Base-by-base conservation (phyloP, 2,329 filamentous ascomycete species). In the Fusarium sp. region DNA sequence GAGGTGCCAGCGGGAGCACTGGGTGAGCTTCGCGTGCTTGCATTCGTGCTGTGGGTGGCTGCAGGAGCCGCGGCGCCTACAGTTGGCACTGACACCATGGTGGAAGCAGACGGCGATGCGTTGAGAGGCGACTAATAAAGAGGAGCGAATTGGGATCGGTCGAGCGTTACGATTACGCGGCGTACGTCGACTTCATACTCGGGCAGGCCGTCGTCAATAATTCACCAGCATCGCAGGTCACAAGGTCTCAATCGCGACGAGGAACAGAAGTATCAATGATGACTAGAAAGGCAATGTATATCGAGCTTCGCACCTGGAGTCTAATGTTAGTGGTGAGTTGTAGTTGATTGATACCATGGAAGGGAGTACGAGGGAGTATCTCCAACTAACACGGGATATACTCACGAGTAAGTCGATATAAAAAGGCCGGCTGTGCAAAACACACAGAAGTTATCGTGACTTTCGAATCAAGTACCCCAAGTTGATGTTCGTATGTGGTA, bases 21-120 rank as follows among this genome's bases (percentile, higher is more conserved):
- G 21, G 87, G 87, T 38, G 87, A 89, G 52, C 81, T 86, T 80
- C 87, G 84, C 55, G 86, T 83, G 78, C 85, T 88, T 64, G 82
- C 82, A 81, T 85, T 85, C 68, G 83, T 81, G 76, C 84, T 86
- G 52, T 79, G 80, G 52, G 78, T 77, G 72, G 78, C 82, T 56
- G 77, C 77, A 48, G 78, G 79, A 48, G 78, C 82, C 55, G 79
- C 80, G 58, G 81, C 79, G 75, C 79, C 79, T 66, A 80, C 78
- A 63, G 79, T 82, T 72, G 83, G 79, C 49, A 79, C 80, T 65
- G 84, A 80, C 63, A 82, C 84, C 82, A 85, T 84, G 70, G 69
- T 76, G 77, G 60, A 64, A 61, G 68, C 38, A 58, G 41, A 64
- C 38, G 27, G 41, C 61, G 49, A 46, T 60, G 41, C 31, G 62